Conservation (phyloP, 805 yeast genomes). For the Lipomyces kockii region DNA sequence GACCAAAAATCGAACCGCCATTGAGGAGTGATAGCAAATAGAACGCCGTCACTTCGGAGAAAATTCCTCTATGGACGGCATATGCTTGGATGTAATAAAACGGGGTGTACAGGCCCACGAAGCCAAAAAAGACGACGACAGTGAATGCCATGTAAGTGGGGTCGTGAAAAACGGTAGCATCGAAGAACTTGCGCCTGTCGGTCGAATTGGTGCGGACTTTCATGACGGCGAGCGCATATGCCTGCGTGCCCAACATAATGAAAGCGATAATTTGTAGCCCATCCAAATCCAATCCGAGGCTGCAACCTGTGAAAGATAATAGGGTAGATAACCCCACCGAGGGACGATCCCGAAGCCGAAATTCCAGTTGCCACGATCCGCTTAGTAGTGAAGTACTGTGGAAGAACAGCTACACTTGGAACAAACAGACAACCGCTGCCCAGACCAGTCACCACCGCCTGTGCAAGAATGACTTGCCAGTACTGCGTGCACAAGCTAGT, state of each 20-base stretch:
- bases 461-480: slow-evolving; percentile 59
- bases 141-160: slow-evolving; percentile 38
- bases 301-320: slow-evolving; percentile 52
- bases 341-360: slow-evolving; percentile 56
- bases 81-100: slow-evolving; percentile 44
- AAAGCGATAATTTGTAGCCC: slow-evolving; percentile 58
- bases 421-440: slow-evolving; percentile 52
- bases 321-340: slow-evolving; percentile 58
- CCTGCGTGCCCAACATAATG: slow-evolving; percentile 45
- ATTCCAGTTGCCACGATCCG: slow-evolving; percentile 54
- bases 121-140: slow-evolving; percentile 40
- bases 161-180: slow-evolving; percentile 40
- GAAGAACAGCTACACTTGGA: slow-evolving; percentile 51
- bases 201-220: slow-evolving; percentile 37
- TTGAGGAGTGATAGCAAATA: slow-evolving; percentile 46
- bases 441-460: slow-evolving; percentile 56
- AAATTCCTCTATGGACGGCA: slow-evolving; percentile 37
- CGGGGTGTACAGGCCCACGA: slow-evolving; percentile 44
- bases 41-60: slow-evolving; percentile 23
- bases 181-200: slow-evolving; percentile 15
- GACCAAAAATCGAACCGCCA: slow-evolving; percentile 53
- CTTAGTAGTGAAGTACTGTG: slow-evolving; percentile 52
- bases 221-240: slow-evolving; percentile 37
- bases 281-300: slow-evolving; percentile 54
- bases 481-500: slow-evolving; percentile 47